A percentile compares a stretch with the other conserved stretches of the same genome.
Evolutionary conservation across 805 yeast genomes (phyloP).

Genomic region (Zygotorulaspora florentina): DNA sequence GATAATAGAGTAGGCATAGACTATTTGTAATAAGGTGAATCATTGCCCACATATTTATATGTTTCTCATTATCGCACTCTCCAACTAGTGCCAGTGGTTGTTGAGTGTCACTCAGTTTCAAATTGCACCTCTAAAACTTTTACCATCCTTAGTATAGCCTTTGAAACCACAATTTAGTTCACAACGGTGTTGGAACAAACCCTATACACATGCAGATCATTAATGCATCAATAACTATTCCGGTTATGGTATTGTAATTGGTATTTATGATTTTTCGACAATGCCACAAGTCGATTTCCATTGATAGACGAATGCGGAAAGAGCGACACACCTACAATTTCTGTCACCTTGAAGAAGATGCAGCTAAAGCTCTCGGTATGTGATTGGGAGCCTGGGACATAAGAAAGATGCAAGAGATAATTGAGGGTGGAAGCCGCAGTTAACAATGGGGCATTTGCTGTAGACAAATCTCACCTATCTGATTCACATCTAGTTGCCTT

Average conservation of each 20-base stretch:
- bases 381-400: too few relatives aligned
- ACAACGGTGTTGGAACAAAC: neutral
- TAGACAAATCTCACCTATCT: too few relatives aligned
- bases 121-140: neutral
- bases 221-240: neutral
- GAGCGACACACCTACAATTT: conserved; percentile 2
- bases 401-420: too few relatives aligned
- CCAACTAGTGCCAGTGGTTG: too few relatives aligned
- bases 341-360: neutral
- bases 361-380: too few relatives aligned
- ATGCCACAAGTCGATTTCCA: conserved; percentile 6
- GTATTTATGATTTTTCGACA: neutral
- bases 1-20: too few relatives aligned
- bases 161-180: neutral
- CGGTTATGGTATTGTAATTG: neutral
- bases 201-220: neutral
- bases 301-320: conserved; percentile 8
- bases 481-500: too few relatives aligned
- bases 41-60: neutral
- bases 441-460: too few relatives aligned
- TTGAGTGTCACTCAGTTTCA: neutral
- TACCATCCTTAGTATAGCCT: neutral
- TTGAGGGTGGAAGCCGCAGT: too few relatives aligned
- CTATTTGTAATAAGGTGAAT: neutral
- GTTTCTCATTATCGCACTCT: too few relatives aligned